Evolutionary conservation across 805 yeast genomes (phyloP).

Genomic region (Lipomyces sp.): DNA sequence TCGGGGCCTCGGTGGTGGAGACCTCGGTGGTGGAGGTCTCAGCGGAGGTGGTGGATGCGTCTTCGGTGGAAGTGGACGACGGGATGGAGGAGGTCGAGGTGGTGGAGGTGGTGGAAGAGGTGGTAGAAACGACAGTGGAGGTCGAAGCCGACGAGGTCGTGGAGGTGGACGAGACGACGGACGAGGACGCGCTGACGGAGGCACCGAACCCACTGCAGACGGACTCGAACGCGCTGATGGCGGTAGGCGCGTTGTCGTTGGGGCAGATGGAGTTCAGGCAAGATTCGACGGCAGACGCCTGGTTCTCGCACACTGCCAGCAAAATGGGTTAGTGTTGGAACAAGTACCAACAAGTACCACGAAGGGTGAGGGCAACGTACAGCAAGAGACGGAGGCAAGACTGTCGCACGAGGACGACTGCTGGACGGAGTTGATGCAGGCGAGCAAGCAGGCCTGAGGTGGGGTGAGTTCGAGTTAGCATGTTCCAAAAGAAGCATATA

Average conservation of each 20-base stretch:
- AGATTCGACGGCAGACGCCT: constrained; percentile 50
- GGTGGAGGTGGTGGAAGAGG: constrained; percentile 15
- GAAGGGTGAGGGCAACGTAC: constrained; percentile 1
- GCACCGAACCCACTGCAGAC: constrained; percentile 21
- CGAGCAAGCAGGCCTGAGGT: constrained; percentile 63
- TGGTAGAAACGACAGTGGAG: not conserved
- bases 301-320: constrained; percentile 51
- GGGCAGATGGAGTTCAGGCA: constrained; percentile 75
- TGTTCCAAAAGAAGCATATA: too few species aligned
- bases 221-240: constrained; percentile 54
- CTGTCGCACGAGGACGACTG: constrained; percentile 53
- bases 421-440: constrained; percentile 75
- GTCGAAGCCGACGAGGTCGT: constrained; percentile 29
- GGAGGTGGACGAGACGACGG: constrained; percentile 20
- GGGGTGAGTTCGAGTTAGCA: too few species aligned
- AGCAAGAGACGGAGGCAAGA: constrained; percentile 62
- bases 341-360: not conserved
- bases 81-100: constrained; percentile 9
- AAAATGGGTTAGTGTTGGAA: not conserved
- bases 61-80: constrained; percentile 11
- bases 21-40: constrained; percentile 21
- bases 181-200: constrained; percentile 1
- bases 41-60: constrained; percentile 4
- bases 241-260: constrained; percentile 53
- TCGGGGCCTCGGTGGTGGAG: constrained; percentile 32